Evolutionary conservation across 208 protist genomes (phyloP), one percentile per base, ranked within the genome.

Genomic region (Leishmania mexicana): DNA sequence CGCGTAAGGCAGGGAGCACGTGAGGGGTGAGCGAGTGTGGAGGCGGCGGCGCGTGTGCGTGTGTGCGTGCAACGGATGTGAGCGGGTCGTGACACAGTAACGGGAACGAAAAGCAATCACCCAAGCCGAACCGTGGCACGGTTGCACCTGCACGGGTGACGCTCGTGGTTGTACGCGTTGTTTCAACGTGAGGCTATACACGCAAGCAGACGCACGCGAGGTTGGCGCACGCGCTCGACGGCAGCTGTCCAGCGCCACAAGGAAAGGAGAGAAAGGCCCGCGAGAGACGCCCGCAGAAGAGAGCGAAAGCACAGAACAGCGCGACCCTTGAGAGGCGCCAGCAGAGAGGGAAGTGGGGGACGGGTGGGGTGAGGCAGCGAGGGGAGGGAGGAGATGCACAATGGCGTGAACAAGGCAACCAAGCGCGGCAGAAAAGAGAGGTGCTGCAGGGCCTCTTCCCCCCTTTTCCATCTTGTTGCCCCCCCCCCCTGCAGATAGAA

Each of bases 291-390:
- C 40, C 70, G n/a, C 45, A 80, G 57, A n/a, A 78, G 28, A 88
- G 31, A 86, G 76, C 31, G n/a, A 60, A 17, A 73, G 76, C 42
- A 62, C 58, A 64, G 53, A 64, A 58, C 45, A 73, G 21, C 64
- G 24, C 24, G 17, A 47, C 35, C 57, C 35, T 35, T 40, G 64
- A 58, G 51, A 49, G 21, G n/a, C 3, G 17, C 17, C 21, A 31
- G 53, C 13, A 53, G 64, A 68, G 64, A 40, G 31, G 58, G n/a
- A 28, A 11, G 58, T 35, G 58, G 28, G 28, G 7, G 28, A 31
- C n/a, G 28, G 28, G 19, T 24, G 58, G 24, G 24, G 57, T 62
- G 57, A 62, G 31, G 15, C 3, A 15, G 62, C 3, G 62, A 21
- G 10, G 19, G 62, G 8, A 40, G 15, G 13, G 24, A 28, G 0